These are phyloP conservation scores for Athelia psychrophila DNA, from an alignment of 1,284 basidiomycete species.

Conservation along the genomic window DNA sequence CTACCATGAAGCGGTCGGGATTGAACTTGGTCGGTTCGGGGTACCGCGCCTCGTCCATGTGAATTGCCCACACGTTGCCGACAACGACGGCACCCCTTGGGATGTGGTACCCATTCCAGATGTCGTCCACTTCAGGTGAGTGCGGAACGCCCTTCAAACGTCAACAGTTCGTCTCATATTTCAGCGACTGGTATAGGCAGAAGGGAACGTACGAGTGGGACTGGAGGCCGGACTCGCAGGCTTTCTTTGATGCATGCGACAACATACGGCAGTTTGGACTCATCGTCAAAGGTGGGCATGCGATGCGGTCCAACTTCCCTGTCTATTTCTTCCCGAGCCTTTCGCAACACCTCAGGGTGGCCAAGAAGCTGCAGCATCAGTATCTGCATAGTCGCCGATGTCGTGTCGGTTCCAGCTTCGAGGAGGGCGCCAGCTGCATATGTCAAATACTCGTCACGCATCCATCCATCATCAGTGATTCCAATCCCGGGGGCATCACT, in stretches of 20 bases:
- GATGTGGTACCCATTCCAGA: too few species aligned
- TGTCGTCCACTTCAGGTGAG: constrained; percentile 21
- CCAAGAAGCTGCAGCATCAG: constrained; percentile 20
- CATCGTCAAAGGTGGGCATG: constrained; percentile 26
- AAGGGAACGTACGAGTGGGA: too few species aligned
- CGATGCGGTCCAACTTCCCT: constrained; percentile 21
- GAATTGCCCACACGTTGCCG: too few species aligned
- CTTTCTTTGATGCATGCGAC: constrained; percentile 28
- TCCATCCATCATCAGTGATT: constrained; percentile 11
- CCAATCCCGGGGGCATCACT: constrained; percentile 14
- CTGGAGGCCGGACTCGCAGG: constrained; percentile 19
- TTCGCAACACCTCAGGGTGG: constrained; percentile 17
- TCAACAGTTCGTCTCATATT: too few species aligned
- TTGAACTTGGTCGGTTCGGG: too few species aligned
- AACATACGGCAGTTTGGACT: constrained; percentile 21
- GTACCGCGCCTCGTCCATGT: too few species aligned
- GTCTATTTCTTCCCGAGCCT: constrained; percentile 22
- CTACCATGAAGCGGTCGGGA: too few species aligned
- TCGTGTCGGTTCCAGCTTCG: constrained; percentile 8
- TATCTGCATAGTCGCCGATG: constrained; percentile 13
- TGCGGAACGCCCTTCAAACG: constrained; percentile 28
- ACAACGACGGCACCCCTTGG: too few species aligned
- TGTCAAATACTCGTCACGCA: constrained; percentile 16
- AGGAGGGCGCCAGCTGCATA: constrained; percentile 11
- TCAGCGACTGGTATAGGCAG: neutral